A percentile compares a stretch with the other conserved stretches of the same genome.
These are phyloP conservation scores for Solanum appendiculatum DNA, from an alignment of 257 asterid species.

Conservation along the genomic window DNA sequence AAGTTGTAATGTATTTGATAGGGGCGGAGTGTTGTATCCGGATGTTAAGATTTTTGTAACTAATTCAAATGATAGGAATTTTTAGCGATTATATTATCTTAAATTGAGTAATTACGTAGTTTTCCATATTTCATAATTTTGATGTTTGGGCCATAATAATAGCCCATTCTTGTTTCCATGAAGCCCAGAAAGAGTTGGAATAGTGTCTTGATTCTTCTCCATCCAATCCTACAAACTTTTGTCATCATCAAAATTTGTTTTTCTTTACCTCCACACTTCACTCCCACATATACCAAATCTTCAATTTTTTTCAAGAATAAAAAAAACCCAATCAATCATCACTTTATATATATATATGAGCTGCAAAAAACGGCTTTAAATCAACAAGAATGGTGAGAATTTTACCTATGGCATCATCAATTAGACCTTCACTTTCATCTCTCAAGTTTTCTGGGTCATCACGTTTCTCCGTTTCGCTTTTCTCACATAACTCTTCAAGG, in stretches of 20 bases:
- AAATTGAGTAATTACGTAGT: no score
- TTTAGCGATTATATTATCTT: no score
- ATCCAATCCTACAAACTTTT: background rate
- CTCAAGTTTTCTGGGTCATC: constrained; percentile 31
- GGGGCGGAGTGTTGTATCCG: no score
- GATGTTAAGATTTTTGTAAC: no score
- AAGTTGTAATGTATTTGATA: no score
- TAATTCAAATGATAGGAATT: no score
- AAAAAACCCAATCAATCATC: background rate
- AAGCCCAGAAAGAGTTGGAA: background rate
- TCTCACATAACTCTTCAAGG: constrained; percentile 18
- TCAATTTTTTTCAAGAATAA: background rate
- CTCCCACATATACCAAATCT: background rate
- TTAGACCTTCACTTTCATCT: constrained; percentile 72
- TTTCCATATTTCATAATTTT: no score
- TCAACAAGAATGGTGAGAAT: constrained; percentile 42
- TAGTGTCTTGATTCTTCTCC: background rate
- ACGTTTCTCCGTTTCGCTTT: constrained; percentile 28
- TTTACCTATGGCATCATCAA: constrained; percentile 79
- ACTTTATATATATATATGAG: background rate
- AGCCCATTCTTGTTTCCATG: background rate
- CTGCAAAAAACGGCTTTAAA: background rate
- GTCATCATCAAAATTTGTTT: background rate
- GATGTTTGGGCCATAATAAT: background rate
- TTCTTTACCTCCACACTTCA: background rate